Evolutionary conservation across 495 filamentous ascomycete genomes (phyloP), one percentile per base, ranked within the genome.

Genomic region (Aspergillus diversus): DNA sequence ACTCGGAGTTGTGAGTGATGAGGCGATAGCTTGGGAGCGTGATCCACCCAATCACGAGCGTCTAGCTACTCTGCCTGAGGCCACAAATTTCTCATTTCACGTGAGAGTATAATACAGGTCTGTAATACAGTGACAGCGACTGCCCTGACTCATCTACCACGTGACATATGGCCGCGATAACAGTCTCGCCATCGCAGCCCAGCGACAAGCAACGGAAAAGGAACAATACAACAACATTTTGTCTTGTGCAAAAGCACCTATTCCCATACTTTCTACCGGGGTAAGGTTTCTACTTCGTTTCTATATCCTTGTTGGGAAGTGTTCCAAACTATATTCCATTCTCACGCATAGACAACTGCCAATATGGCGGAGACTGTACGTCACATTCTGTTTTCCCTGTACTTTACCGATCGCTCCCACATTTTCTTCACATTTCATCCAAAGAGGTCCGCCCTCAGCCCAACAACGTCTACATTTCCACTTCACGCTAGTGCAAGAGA

Each of bases 321-420:
- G 37, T 52, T 35, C 33, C 11, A 33, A 42, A 35, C 17, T 33
- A 50, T 32, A 37, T 37, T 33, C 9, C 51, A 49, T 33, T 37
- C 34, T 33, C 33, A 34, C 32, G 33, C 32, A 35, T 9, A 47
- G 21, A 55, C 37, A 60, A 43, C 50, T 63, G 57, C 59, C 59
- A 76, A 61, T 56, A 78, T 78, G 74, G 75, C 75, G 68, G 73
- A 82, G 68, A 71, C 77, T 72, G 86, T 87, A 86, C 78, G 84
- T 86, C 78, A 73, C 69, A 76, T 64, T 69, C 71, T 71, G 71
- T 64, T 73, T 71, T 72, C 72, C 69, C 73, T 75, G 73, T 77
- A 71, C 73, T 75, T 74, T 77, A 71, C 73, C 73, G 73, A 75
- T 70, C 53, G 67, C 70, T 74, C 77, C 73, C 77, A 78, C 77